Evolutionary conservation across 225 moss, liverwort and hornwort species (phyloP), one percentile per base, ranked within the genome.

Genomic region (Sphagnum tenellum): DNA sequence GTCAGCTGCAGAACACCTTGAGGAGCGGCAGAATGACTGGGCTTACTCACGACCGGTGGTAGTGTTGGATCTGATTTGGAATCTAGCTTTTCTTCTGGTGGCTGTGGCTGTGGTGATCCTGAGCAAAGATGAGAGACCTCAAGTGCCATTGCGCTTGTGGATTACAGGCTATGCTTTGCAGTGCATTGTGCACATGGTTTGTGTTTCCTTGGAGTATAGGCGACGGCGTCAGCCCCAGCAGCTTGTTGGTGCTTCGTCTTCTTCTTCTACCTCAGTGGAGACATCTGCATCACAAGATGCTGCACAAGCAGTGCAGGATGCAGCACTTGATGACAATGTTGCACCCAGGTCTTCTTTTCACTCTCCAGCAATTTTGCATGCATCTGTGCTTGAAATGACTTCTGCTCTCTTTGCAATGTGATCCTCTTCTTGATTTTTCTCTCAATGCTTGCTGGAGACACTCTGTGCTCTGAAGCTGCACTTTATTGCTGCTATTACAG

Each of bases 1-100:
- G 78, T 89, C 93, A 48, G 96, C 96, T 0, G 96, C 96, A 59
- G 96, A 98, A 76, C 96, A 98, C 85, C 77, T 98, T 69, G 96
- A 98, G 75, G 93, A 93, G 62, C 81, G 96, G 66, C 96, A 98
- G 70, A 98, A 92, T 57, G 96, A 98, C 70, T 98, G 96, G 96
- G 96, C 96, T 5, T 98, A 98, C 66, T 98, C 96, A 8, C 86
- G 88, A 61, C 96, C 96, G 2, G 96, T 98, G 9, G 96, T 98
- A 48, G 93, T 98, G 51, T 80, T 98, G 76, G 96, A 98, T 82
- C 80, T 98, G 58, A 93, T 98, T 66, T 98, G 96, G 96, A 98
- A 98, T 67, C 63, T 98, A 61, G 92, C 96, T 3, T 98, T 98
- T 58, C 92, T 98, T 29, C 87, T 12, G 56, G 96, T 98, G 47